A percentile compares a stretch with the other conserved stretches of the same genome.
Evolutionary conservation across 2,329 filamentous ascomycete species (phyloP).

Genomic region (Fusarium sp.): DNA sequence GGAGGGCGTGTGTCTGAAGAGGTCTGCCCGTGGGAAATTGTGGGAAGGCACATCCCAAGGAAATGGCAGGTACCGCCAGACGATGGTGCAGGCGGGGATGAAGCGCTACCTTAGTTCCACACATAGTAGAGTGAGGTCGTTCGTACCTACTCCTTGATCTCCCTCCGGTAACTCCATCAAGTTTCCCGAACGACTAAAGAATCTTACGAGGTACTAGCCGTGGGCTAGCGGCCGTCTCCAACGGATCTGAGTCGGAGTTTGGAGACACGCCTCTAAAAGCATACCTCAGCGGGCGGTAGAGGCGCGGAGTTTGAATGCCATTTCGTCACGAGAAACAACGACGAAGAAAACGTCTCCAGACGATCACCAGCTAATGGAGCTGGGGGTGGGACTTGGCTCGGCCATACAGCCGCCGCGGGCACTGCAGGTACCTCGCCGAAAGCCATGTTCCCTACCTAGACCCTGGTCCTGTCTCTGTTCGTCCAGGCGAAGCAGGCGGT

Average conservation of each 20-base stretch:
- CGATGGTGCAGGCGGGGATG: conserved; percentile 31
- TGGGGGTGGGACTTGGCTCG: conserved; percentile 42
- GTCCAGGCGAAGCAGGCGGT: conserved; percentile 15
- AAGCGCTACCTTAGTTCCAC: conserved; percentile 11
- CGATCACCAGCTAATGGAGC: conserved; percentile 31
- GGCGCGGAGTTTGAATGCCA: conserved; percentile 18
- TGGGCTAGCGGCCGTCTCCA: conserved; percentile 40
- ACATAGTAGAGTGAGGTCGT: conserved; percentile 6
- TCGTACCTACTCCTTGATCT: conserved; percentile 13
- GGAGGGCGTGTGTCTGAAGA: conserved; percentile 33
- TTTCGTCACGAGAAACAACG: conserved; percentile 11
- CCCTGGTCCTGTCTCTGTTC: conserved; percentile 18
- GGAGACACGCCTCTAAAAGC: conserved; percentile 26
- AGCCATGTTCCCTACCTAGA: conserved; percentile 16
- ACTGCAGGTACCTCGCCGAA: conserved; percentile 35
- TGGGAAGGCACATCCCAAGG: conserved; percentile 35
- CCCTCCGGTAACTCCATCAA: conserved; percentile 17
- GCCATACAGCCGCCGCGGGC: conserved; percentile 14
- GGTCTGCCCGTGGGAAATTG: conserved; percentile 28
- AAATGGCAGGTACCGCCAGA: conserved; percentile 30
- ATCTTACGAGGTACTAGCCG: conserved; percentile 25
- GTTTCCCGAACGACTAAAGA: conserved; percentile 27
- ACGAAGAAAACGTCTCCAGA: conserved; percentile 14
- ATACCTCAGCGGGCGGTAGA: conserved; percentile 13
- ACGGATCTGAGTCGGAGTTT: conserved; percentile 42